Base-by-base conservation (phyloP, 2,329 filamentous ascomycete genomes). In the Sarocladiaceae sp. region DNA sequence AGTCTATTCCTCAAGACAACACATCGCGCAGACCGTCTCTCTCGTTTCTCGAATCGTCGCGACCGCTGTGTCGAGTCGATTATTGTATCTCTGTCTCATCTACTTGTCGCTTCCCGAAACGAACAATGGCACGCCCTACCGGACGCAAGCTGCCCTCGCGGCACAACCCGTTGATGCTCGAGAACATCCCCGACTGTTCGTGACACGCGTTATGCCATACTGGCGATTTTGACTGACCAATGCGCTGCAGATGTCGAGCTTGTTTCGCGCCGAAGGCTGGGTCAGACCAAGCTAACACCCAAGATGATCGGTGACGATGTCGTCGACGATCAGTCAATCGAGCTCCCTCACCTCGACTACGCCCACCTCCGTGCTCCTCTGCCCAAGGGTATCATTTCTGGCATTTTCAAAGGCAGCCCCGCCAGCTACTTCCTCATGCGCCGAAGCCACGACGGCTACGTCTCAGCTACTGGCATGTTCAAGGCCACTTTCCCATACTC, bases 391-490 rank as follows among this genome's bases (percentile, higher is more conserved):
- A 86, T 97, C 60, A 83, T 85, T 25, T 96, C 92, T 5, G 94
- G 94, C 64, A 95, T 99, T 63, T 97, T 97, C 76, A 87, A 89
- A 63, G 86, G 85, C 54, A 85, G 85, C 66, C 93, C 94, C 4
- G 90, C 90, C 67, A 94, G 90, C 60, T 99, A 99, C 72, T 99
- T 97, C 69, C 75, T 99, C 61, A 99, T 99, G 89, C 86, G 90
- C 70, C 86, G 89, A 61, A 93, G 89, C 70, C 83, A 83, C 65
- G 90, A 95, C 66, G 90, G 90, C 56, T 94, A 82, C 68, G 83
- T 95, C 53, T 92, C 88, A 58, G 88, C 89, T 11, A 94, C 89
- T 4, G 90, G 90, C 69, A 93, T 95, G 89, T 95, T 93, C 79
- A 94, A 94, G 73, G 90, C 88, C 29, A 88, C 88, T 2, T 95